These are phyloP conservation scores for Hortaea werneckii DNA, from an alignment of 2,329 filamentous ascomycete genomes.

Conservation along the genomic window DNA sequence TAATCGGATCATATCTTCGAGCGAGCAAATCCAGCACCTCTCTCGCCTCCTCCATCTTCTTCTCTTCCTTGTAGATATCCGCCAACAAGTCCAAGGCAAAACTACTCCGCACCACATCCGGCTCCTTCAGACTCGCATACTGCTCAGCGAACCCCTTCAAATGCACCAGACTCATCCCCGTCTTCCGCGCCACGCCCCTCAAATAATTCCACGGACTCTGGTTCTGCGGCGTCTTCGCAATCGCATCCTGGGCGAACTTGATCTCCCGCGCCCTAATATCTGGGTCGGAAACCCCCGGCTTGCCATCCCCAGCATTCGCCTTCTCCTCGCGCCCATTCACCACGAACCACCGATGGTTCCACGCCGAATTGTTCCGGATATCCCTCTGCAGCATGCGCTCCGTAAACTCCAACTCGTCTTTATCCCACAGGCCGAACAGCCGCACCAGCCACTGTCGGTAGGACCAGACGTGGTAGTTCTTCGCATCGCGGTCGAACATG, in stretches of 20 bases:
- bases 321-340: slow-evolving; percentile 52
- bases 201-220: slow-evolving; percentile 92
- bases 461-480: slow-evolving; percentile 98
- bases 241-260: slow-evolving; percentile 56
- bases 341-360: slow-evolving; percentile 95
- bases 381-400: slow-evolving; percentile 67
- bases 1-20: slow-evolving; percentile 81
- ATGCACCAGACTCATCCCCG: slow-evolving; percentile 39
- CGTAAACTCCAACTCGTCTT: slow-evolving; percentile 56
- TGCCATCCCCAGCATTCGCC: slow-evolving; percentile 18
- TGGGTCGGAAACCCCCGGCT: slow-evolving; percentile 30
- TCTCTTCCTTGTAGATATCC: slow-evolving; percentile 48
- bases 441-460: slow-evolving; percentile 75
- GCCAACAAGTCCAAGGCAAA: slow-evolving; percentile 62
- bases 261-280: slow-evolving; percentile 65
- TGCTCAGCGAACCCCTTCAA: slow-evolving; percentile 45
- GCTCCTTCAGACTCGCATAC: slow-evolving; percentile 42
- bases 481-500: slow-evolving; percentile 79
- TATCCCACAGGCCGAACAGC: slow-evolving; percentile 45
- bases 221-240: slow-evolving; percentile 78
- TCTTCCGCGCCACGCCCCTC: slow-evolving; percentile 61
- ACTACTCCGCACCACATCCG: slow-evolving; percentile 47
- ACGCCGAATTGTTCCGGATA: slow-evolving; percentile 91
- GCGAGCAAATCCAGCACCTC: slow-evolving; percentile 63
- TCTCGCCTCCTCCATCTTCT: slow-evolving; percentile 51